Evolutionary conservation across 1,139 yeast genomes (phyloP).

Genomic region (Pichia sp.): DNA sequence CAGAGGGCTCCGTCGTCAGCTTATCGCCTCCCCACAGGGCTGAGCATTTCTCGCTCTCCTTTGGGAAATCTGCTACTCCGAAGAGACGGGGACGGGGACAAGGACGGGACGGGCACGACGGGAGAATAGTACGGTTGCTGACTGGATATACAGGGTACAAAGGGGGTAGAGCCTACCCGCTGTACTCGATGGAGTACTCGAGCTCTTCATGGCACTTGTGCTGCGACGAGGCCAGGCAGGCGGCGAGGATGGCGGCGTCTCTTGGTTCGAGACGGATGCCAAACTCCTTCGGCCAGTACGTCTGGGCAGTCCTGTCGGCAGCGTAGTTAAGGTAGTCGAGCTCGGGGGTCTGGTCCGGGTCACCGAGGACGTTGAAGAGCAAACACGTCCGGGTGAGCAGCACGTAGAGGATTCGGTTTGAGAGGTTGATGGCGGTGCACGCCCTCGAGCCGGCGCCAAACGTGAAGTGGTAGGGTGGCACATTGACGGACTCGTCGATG

Average conservation of each 20-base stretch:
- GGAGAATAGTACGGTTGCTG: too few relatives aligned
- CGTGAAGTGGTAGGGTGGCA: slow-evolving; percentile 25
- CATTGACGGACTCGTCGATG: slow-evolving; percentile 23
- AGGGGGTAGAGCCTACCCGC: too few relatives aligned
- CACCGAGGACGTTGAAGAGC: slow-evolving; percentile 16
- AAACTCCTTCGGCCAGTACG: slow-evolving; percentile 24
- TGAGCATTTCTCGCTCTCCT: slow-evolving; percentile 3
- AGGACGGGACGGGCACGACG: not conserved
- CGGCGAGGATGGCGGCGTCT: not conserved
- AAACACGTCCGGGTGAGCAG: slow-evolving; percentile 22
- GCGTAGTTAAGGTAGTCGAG: slow-evolving; percentile 24
- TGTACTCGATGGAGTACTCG: slow-evolving; percentile 20
- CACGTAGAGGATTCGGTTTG: slow-evolving; percentile 21
- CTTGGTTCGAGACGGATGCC: slow-evolving; percentile 18
- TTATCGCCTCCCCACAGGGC: slow-evolving; percentile 1
- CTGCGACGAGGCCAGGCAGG: slow-evolving; percentile 5
- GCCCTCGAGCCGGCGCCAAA: slow-evolving; percentile 27
- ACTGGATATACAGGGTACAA: too few relatives aligned
- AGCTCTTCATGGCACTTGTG: slow-evolving; percentile 13
- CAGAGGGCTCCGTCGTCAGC: slow-evolving; percentile 5
- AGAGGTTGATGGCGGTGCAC: slow-evolving; percentile 25
- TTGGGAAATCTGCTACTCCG: not conserved
- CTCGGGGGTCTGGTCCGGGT: slow-evolving; percentile 12
- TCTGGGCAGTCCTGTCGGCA: slow-evolving; percentile 23
- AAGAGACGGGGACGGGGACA: not conserved